Base-by-base conservation (phyloP, 257 asterid genomes). In the Misopates orontium region DNA sequence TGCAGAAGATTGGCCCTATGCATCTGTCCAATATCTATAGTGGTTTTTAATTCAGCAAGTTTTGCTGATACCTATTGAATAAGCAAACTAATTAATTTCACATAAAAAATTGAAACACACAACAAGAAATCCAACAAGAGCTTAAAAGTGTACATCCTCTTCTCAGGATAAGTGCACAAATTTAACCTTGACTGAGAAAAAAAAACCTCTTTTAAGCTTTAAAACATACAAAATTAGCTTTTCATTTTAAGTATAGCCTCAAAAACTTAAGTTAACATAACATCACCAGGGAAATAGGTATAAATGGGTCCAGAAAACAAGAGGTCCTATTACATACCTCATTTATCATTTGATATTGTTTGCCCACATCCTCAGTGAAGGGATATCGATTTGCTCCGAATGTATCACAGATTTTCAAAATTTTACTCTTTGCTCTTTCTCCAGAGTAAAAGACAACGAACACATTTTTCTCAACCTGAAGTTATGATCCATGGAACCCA, bases 371-470 rank as follows among this genome's bases (percentile, higher is more conserved):
- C 40, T 85, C 84, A 39, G 83, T 76, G 60, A 80, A 82, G 47
- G 91, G 91, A 60, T 85, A 85, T 1, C 84, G 82, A 64, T 82
- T 82, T 67, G 88, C 91, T 78, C 91, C 91, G 78, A 82, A 82
- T 54, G 88, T 85, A 68, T 85, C 91, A 60, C 91, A 85, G 32
- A 82, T 75, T 72, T 83, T 86, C 80, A 83, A 40, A 66, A 86
- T 74, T 68, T 83, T 86, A 66, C 53, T 75, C 82, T 76, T 86
- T 53, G 77, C 86, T 71, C 84, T 81, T 72, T 83, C 90, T 60
- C 90, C 94, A 61, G 88, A 83, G 75, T 81, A 83, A 56, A 86
- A 86, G 32, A 83, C 72, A 28, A 83, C 76, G 75, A 86, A 83
- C 45, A 81, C 86, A 60, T 81, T 81, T 56, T 86, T 86, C 57